A percentile compares a stretch with the other conserved stretches of the same genome.
These are phyloP conservation scores for Eucalyptus globulus DNA, from an alignment of 345 rosid genomes.

Conservation along the genomic window DNA sequence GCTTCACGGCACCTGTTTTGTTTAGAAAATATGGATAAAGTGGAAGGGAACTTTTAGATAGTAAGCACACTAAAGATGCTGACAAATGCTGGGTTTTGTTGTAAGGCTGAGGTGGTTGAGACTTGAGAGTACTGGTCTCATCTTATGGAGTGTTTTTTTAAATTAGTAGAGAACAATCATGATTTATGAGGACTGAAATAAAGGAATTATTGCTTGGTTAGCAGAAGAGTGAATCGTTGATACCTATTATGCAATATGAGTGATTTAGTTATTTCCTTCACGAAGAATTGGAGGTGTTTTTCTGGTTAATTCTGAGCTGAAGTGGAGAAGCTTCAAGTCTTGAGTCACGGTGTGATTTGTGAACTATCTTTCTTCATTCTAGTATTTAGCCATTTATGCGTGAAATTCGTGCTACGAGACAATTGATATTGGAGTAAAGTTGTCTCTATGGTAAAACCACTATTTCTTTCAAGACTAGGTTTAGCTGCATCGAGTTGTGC, in stretches of 20 bases:
- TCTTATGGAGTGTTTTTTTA: neutral
- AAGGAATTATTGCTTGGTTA: neutral
- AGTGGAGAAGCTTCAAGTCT: neutral
- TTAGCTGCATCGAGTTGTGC: accelerated
- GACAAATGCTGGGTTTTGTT: too few relatives aligned
- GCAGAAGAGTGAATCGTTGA: neutral
- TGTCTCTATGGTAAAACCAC: neutral
- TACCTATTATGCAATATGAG: too few relatives aligned
- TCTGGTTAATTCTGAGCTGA: accelerated
- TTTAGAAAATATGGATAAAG: too few relatives aligned
- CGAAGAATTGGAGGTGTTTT: too few relatives aligned
- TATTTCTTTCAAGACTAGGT: accelerated
- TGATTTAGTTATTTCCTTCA: too few relatives aligned
- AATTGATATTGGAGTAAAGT: too few relatives aligned
- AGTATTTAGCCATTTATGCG: neutral
- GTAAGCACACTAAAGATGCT: too few relatives aligned
- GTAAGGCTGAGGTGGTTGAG: neutral
- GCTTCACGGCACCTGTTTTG: too few relatives aligned
- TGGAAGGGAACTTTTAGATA: too few relatives aligned
- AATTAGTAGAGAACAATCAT: neutral
- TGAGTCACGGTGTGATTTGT: neutral
- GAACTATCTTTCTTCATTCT: neutral
- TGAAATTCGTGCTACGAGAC: neutral
- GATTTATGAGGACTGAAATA: neutral
- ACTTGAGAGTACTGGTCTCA: neutral